Percentiles rank a stretch among this genome's conserved stretches.
phyloP scores from a whole-genome alignment of 2,329 filamentous ascomycete genomes.

The Fusarium sp. region DNA sequence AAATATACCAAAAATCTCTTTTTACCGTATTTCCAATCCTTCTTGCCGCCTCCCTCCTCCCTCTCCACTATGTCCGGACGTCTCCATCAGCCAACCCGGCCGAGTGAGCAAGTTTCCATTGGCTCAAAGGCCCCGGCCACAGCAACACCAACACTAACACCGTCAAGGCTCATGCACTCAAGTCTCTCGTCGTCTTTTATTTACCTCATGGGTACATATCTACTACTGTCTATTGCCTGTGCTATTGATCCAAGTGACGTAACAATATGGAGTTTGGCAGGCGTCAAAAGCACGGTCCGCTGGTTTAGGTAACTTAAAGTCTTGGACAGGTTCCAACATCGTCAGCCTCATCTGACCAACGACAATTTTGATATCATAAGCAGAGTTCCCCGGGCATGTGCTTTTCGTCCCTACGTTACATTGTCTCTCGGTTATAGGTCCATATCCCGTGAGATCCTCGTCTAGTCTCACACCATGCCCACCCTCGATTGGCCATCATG shows the following conservation, averaged over 20 bases:
- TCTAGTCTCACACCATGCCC: constrained; percentile 23
- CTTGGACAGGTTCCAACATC: constrained; percentile 8
- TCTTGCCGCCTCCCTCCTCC: constrained; percentile 25
- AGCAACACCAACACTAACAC: constrained; percentile 43
- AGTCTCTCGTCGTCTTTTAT: constrained; percentile 16
- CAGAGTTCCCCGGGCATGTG: constrained; percentile 12
- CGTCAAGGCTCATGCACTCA: constrained; percentile 34
- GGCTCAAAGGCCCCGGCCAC: constrained; percentile 45
- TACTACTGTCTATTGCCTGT: constrained; percentile 2
- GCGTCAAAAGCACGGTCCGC: constrained; percentile 24
- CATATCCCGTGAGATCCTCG: constrained; percentile 36
- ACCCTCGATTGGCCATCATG: constrained; percentile 6
- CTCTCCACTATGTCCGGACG: constrained; percentile 35
- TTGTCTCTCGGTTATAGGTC: constrained; percentile 21
- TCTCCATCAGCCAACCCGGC: constrained; percentile 48
- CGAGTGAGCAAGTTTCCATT: constrained; percentile 64
- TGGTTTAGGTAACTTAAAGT: neutral
- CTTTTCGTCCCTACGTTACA: constrained; percentile 25
- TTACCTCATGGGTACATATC: constrained; percentile 18
- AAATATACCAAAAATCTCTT: neutral
- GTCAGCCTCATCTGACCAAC: constrained; percentile 26
- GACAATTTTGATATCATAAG: constrained; percentile 8
- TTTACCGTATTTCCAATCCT: constrained; percentile 6
- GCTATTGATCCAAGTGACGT: constrained; percentile 9
- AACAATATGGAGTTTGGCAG: constrained; percentile 2